phyloP scores from a whole-genome alignment of 2,329 filamentous ascomycete species.

The Ascochyta lentis region DNA sequence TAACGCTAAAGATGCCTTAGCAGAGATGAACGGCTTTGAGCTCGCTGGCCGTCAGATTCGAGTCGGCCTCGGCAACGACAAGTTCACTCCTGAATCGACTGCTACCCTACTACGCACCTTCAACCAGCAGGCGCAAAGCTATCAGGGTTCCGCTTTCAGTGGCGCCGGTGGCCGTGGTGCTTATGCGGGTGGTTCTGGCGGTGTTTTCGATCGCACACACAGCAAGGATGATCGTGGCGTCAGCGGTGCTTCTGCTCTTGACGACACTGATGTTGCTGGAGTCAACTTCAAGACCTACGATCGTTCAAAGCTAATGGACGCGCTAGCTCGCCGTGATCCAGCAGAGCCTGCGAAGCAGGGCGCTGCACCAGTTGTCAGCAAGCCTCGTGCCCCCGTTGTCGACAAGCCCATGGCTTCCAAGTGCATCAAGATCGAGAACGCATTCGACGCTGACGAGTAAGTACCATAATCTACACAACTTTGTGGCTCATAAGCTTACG shows the following conservation, averaged over 20 bases:
- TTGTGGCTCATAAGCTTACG: slow-evolving; percentile 23
- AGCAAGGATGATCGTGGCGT: slow-evolving; percentile 87
- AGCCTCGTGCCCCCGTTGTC: slow-evolving; percentile 80
- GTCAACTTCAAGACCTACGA: slow-evolving; percentile 99
- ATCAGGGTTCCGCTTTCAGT: slow-evolving; percentile 90
- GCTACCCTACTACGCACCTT: slow-evolving; percentile 91
- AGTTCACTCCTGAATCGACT: slow-evolving; percentile 97
- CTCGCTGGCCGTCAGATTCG: slow-evolving; percentile 96
- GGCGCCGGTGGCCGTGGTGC: slow-evolving; percentile 86
- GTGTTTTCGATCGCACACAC: slow-evolving; percentile 87
- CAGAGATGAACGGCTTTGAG: slow-evolving; percentile 99
- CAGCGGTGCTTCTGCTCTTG: slow-evolving; percentile 89
- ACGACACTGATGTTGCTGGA: slow-evolving; percentile 96
- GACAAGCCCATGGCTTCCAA: slow-evolving; percentile 84
- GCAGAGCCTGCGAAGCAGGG: slow-evolving; percentile 68
- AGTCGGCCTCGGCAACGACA: slow-evolving; percentile 99
- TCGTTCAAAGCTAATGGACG: slow-evolving; percentile 97
- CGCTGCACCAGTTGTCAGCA: slow-evolving; percentile 58
- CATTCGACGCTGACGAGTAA: slow-evolving; percentile 92
- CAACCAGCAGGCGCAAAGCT: slow-evolving; percentile 67
- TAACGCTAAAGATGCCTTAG: slow-evolving; percentile 90
- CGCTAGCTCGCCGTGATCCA: slow-evolving; percentile 81
- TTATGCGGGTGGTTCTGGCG: slow-evolving; percentile 73
- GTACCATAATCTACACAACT: slow-evolving; percentile 41
- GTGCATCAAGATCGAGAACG: slow-evolving; percentile 92